Base-by-base conservation (phyloP, 2,329 filamentous ascomycete genomes). In the Cercospora janseana region DNA sequence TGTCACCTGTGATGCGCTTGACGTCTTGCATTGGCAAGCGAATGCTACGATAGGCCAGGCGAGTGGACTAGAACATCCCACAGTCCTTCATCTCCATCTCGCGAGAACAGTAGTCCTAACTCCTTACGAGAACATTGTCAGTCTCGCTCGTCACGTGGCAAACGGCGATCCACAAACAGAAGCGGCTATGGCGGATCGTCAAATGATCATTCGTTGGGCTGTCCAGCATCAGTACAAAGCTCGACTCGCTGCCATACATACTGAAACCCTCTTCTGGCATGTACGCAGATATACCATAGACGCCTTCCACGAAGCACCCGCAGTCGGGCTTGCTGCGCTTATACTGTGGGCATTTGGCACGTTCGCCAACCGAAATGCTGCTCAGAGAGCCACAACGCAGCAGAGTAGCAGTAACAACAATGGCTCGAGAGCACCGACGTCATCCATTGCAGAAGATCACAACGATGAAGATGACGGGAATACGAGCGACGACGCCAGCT, bases 281-380 rank as follows among this genome's bases (percentile, higher is more conserved):
- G 66, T 79, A 0, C 71, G 76, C 13, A 68, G 75, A 12, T 79
- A 75, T 57, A 74, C 72, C 2, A 68, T 69, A 2, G 71, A 72
- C 54, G 72, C 69, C 9, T 78, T 78, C 54, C 86, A 87, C 63
- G 79, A 81, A 58, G 81, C 83, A 0, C 78, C 87, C 3, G 79
- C 79, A 0, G 75, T 87, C 0, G 83, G 85, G 57, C 82, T 87
- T 57, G 82, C 81, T 3, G 75, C 79, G 7, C 70, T 88, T 3
- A 78, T 79, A 0, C 68, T 88, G 9, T 88, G 86, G 86, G 78
- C 79, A 0, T 86, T 75, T 54, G 66, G 70, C 3, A 65, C 58
- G 4, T 66, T 60, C 31, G 41, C 56, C 21, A 38, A 38, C 16
- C 49, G 35, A 10, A 50, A 44, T 13, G 23, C 21, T 29, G 20